Percentiles rank a stretch among this genome's conserved stretches.
Conservation (phyloP, 2,329 filamentous ascomycete species). For the Xylariaceae sp. region DNA sequence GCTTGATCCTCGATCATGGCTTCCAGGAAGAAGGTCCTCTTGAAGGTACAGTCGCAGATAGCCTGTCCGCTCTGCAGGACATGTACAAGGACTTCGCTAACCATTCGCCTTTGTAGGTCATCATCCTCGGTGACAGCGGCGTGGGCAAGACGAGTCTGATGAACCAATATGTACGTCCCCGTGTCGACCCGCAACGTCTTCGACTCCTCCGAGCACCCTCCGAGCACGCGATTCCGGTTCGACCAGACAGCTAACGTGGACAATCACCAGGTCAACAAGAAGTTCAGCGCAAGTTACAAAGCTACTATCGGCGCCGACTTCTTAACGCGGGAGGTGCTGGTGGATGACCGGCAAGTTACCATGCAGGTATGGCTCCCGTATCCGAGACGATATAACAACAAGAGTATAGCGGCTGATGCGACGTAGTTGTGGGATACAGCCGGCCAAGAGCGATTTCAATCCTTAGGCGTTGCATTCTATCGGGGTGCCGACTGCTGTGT, state of each 20-base stretch:
- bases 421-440: constrained; percentile 91
- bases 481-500: constrained; percentile 96
- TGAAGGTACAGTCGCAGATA: constrained; percentile 57
- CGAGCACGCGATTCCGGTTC: too few relatives aligned
- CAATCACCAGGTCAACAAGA: constrained; percentile 90
- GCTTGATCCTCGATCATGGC: constrained; percentile 51
- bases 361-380: constrained; percentile 73
- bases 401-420: constrained; percentile 12
- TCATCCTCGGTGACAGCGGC: constrained; percentile 97
- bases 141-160: constrained; percentile 99
- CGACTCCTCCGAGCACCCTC: background rate
- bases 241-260: constrained; percentile 1
- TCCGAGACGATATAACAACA: background rate
- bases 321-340: constrained; percentile 92
- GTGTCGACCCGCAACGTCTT: constrained; percentile 2
- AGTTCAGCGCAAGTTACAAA: constrained; percentile 99
- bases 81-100: too few relatives aligned
- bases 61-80: too few relatives aligned
- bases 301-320: constrained; percentile 98
- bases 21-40: constrained; percentile 80
- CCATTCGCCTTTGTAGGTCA: constrained; percentile 59
- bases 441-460: constrained; percentile 95
- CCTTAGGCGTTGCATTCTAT: constrained; percentile 94
- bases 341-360: constrained; percentile 93
- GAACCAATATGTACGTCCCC: constrained; percentile 97